Evolutionary conservation across 495 filamentous ascomycete species (phyloP).

Genomic region (Penicillium dipodomyicola): DNA sequence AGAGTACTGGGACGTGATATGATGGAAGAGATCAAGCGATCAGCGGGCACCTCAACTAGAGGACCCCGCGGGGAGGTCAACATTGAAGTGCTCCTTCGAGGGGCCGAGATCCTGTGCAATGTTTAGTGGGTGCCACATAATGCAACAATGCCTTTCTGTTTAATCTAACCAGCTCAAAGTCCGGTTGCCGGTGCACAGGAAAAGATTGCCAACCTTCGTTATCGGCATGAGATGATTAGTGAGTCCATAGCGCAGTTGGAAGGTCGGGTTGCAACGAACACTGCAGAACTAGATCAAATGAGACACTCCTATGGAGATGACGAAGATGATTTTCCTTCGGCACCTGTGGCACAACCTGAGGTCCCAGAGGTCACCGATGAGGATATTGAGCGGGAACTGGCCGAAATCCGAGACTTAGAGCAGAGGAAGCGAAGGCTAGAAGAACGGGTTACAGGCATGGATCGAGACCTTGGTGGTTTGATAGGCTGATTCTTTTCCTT

Average conservation of each 20-base stretch:
- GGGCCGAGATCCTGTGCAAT: constrained; percentile 84
- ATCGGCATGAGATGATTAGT: constrained; percentile 67
- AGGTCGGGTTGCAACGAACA: constrained; percentile 71
- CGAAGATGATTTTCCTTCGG: constrained; percentile 32
- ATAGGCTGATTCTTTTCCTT: constrained; percentile 38
- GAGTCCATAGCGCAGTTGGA: constrained; percentile 78
- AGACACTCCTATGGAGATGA: constrained; percentile 53
- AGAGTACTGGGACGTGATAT: constrained; percentile 85
- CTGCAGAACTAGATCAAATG: constrained; percentile 68
- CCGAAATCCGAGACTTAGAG: constrained; percentile 75
- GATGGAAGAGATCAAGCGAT: constrained; percentile 74
- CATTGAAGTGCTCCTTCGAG: constrained; percentile 78
- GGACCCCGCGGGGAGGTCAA: constrained; percentile 69
- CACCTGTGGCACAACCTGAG: constrained; percentile 45
- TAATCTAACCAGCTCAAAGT: constrained; percentile 34
- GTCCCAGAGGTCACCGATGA: constrained; percentile 63
- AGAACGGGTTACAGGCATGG: constrained; percentile 71
- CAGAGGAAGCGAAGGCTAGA: constrained; percentile 72
- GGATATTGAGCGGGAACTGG: constrained; percentile 72
- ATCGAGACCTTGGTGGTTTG: constrained; percentile 70
- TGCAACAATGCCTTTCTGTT: not conserved
- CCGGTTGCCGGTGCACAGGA: constrained; percentile 80
- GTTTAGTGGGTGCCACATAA: constrained; percentile 64
- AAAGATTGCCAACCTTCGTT: constrained; percentile 67
- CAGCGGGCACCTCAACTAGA: constrained; percentile 40